These are phyloP conservation scores for Lentinula aciculospora DNA, from an alignment of 768 basidiomycete genomes.

Conservation along the genomic window DNA sequence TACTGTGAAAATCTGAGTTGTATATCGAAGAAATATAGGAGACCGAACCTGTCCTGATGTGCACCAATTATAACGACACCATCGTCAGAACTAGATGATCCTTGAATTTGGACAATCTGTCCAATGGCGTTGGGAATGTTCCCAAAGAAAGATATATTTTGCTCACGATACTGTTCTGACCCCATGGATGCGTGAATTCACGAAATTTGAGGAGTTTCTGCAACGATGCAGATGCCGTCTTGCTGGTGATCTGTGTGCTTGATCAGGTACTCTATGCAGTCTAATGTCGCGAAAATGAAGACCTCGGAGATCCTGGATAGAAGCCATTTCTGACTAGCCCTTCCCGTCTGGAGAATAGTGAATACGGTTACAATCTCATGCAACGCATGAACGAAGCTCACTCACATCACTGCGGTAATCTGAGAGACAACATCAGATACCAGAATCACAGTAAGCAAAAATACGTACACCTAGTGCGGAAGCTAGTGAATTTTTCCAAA, in stretches of 20 bases:
- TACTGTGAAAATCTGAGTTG: slow-evolving; percentile 31
- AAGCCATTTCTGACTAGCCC: slow-evolving; percentile 75
- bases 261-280: background rate
- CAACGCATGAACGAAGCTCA: slow-evolving; percentile 10
- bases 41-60: slow-evolving; percentile 70
- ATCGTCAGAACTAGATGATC: slow-evolving; percentile 56
- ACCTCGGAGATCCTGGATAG: slow-evolving; percentile 63
- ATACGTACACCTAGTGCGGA: slow-evolving; percentile 64
- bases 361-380: slow-evolving; percentile 12
- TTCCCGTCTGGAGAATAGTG: slow-evolving; percentile 53
- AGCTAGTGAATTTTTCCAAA: slow-evolving; percentile 62
- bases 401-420: slow-evolving; percentile 74
- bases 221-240: slow-evolving; percentile 54
- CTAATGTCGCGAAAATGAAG: slow-evolving; percentile 9
- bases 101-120: slow-evolving; percentile 74
- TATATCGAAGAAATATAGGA: background rate
- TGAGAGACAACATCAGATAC: slow-evolving; percentile 24
- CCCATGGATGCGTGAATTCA: slow-evolving; percentile 80
- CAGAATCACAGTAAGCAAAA: slow-evolving; percentile 9
- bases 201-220: slow-evolving; percentile 52
- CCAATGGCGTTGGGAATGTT: slow-evolving; percentile 9
- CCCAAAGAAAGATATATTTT: background rate
- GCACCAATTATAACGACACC: slow-evolving; percentile 68
- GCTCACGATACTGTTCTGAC: slow-evolving; percentile 73
- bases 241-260: slow-evolving; percentile 49